Conservation (phyloP, 108 stramenopile genomes). For the Stephanodiscus minutulus region DNA sequence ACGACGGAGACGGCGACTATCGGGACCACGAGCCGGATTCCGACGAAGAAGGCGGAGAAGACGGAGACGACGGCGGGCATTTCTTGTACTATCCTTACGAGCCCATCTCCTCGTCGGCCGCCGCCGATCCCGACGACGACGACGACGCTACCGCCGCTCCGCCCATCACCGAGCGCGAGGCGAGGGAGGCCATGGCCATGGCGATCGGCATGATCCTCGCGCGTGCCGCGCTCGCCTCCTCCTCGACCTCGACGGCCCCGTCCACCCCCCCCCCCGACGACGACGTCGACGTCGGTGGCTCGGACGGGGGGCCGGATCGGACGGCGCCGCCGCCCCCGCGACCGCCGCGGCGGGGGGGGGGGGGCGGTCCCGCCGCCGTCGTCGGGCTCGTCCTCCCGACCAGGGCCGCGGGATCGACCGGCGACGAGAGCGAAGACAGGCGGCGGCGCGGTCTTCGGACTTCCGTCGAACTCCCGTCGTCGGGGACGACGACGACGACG, state of each 20-base stretch:
- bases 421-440: background rate
- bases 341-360: too few species aligned
- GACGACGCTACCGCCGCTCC: background rate
- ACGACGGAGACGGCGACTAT: slow-evolving; percentile 2
- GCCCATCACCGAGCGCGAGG: slow-evolving; percentile 9
- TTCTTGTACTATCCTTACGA: slow-evolving; percentile 22
- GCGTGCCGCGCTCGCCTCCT: slow-evolving; percentile 53
- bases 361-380: background rate
- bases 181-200: slow-evolving; percentile 58
- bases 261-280: background rate
- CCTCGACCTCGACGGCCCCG: slow-evolving; percentile 21
- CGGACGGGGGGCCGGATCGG: background rate
- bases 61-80: slow-evolving; percentile 3
- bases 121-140: background rate
- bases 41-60: too few species aligned
- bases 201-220: slow-evolving; percentile 70
- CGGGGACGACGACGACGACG: background rate
- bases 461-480: background rate
- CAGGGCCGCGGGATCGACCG: background rate
- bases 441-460: background rate
- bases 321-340: background rate
- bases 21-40: slow-evolving; percentile 10
- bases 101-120: background rate
- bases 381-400: background rate
- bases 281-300: slow-evolving; percentile 34